A percentile compares a stretch with the other conserved stretches of the same genome.
Evolutionary conservation across 768 basidiomycete genomes (phyloP).

Genomic region (Lentinula boryana): DNA sequence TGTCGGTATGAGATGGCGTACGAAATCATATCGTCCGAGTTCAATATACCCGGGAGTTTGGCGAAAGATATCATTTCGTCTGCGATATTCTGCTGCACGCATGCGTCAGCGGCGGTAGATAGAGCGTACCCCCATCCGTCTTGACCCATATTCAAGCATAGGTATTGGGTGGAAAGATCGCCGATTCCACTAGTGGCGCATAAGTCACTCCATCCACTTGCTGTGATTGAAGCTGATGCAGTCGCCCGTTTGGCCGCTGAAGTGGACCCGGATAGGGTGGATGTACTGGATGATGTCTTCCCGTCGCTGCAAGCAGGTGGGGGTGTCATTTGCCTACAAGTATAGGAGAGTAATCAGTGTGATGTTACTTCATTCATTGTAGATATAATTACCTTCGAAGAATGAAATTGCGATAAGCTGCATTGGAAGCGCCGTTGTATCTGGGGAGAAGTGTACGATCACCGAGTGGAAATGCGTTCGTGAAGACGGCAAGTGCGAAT

Average conservation of each 20-base stretch:
- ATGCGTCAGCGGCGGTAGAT: conserved; percentile 37
- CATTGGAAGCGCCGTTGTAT: background rate
- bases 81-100: conserved; percentile 42
- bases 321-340: background rate
- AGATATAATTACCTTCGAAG: background rate
- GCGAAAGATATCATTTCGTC: conserved; percentile 48
- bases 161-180: conserved; percentile 30
- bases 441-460: background rate
- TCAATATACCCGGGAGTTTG: conserved; percentile 34
- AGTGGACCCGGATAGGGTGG: background rate
- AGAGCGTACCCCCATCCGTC: conserved; percentile 35
- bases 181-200: conserved; percentile 33
- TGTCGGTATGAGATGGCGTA: conserved; percentile 36
- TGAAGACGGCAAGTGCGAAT: background rate
- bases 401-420: background rate
- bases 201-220: conserved; percentile 40
- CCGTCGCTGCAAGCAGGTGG: conserved; percentile 1
- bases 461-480: background rate
- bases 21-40: conserved; percentile 32
- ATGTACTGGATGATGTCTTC: background rate
- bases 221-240: conserved; percentile 27
- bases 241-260: conserved; percentile 13
- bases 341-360: conserved; percentile 11
- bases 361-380: background rate
- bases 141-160: conserved; percentile 37